phyloP scores from a whole-genome alignment of 2,329 filamentous ascomycete species.

The Clarireedia hainanense region DNA sequence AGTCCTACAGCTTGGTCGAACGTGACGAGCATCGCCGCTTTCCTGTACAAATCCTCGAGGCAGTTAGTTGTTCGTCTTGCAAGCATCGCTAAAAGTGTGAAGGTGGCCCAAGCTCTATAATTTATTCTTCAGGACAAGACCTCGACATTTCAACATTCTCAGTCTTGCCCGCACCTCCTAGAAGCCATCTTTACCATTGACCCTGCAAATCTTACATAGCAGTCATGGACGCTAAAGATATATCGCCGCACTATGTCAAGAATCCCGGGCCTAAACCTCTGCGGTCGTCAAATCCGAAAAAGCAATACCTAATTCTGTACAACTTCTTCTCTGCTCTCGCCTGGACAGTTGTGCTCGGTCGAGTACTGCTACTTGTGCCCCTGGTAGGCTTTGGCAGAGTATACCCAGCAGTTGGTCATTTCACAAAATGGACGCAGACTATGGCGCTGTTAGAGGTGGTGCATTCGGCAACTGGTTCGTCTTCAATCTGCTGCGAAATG shows the following conservation, averaged over 20 bases:
- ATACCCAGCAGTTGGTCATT: conserved; percentile 55
- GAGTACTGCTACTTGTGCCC: conserved; percentile 50
- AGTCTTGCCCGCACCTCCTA: neutral
- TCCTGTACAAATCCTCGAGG: too few relatives aligned
- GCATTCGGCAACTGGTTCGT: conserved; percentile 68
- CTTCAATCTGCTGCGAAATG: neutral
- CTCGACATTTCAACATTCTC: neutral
- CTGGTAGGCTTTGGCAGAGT: conserved; percentile 49
- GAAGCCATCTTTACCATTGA: neutral
- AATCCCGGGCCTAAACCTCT: conserved; percentile 24
- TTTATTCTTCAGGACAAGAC: neutral
- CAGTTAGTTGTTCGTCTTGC: too few relatives aligned
- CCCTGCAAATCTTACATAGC: neutral
- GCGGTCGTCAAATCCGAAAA: conserved; percentile 40
- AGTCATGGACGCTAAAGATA: conserved; percentile 16
- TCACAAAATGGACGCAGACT: conserved; percentile 75
- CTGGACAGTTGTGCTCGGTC: conserved; percentile 70
- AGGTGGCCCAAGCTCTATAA: conserved; percentile 7
- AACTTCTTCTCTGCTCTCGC: conserved; percentile 70
- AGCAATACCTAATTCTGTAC: conserved; percentile 74
- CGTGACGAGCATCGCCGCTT: too few relatives aligned
- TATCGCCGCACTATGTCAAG: neutral
- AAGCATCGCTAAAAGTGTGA: too few relatives aligned
- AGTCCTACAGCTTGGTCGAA: too few relatives aligned
- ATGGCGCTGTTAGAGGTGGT: conserved; percentile 74